These are phyloP conservation scores for Tricholoma furcatifolium DNA, from an alignment of 768 basidiomycete genomes.

Conservation along the genomic window DNA sequence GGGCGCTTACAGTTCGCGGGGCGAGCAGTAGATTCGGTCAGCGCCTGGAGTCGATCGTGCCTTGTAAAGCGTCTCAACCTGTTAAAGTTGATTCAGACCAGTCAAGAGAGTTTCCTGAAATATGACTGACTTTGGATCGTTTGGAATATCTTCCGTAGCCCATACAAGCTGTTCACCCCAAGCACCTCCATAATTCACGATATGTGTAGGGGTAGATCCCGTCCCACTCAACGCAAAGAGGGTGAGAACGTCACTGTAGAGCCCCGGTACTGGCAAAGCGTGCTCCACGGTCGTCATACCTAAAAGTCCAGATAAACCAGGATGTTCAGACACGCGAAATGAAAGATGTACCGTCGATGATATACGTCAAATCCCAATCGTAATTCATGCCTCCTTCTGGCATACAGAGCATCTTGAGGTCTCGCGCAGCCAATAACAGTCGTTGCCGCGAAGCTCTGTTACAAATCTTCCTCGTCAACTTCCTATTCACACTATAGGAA, in stretches of 20 bases:
- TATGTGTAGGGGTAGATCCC: slow-evolving; percentile 69
- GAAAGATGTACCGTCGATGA: slow-evolving; percentile 56
- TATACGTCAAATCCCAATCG: slow-evolving; percentile 79
- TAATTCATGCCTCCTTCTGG: slow-evolving; percentile 81
- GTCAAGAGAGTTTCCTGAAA: slow-evolving; percentile 12
- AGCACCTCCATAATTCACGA: slow-evolving; percentile 76
- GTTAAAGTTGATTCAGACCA: not conserved
- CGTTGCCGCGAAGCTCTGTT: slow-evolving; percentile 65
- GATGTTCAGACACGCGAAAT: not conserved
- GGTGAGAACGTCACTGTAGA: slow-evolving; percentile 67
- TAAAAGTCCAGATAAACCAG: slow-evolving; percentile 19
- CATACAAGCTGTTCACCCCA: slow-evolving; percentile 69
- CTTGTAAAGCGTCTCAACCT: slow-evolving; percentile 64
- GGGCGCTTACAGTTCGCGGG: slow-evolving; percentile 52
- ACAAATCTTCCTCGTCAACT: not conserved
- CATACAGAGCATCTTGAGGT: slow-evolving; percentile 68
- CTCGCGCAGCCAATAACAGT: slow-evolving; percentile 56
- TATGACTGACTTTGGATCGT: slow-evolving; percentile 60
- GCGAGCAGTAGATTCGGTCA: slow-evolving; percentile 61
- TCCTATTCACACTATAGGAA: not conserved
- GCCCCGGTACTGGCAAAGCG: slow-evolving; percentile 58
- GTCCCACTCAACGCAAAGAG: slow-evolving; percentile 69
- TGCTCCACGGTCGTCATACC: slow-evolving; percentile 81
- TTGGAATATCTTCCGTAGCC: slow-evolving; percentile 63
- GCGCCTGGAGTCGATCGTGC: slow-evolving; percentile 59